Evolutionary conservation across 345 rosid species (phyloP).

Genomic region (Arabidopsis suecica): DNA sequence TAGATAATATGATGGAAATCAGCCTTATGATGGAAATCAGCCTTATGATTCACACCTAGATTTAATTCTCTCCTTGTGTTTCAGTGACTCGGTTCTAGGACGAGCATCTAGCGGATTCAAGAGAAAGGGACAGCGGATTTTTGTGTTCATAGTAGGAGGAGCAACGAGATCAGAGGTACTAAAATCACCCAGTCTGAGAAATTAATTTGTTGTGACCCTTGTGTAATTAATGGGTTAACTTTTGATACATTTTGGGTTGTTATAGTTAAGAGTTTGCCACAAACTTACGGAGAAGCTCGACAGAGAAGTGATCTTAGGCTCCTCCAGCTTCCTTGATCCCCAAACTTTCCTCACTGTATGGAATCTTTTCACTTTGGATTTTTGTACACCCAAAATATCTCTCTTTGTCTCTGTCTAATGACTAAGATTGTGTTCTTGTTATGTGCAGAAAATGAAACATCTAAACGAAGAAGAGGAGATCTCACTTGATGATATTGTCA

Average conservation of each 20-base stretch:
- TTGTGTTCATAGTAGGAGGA: constrained; percentile 91
- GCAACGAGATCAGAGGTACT: constrained; percentile 96
- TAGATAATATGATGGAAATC: not conserved
- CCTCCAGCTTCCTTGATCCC: constrained; percentile 93
- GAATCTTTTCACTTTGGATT: not conserved
- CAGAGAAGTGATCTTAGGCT: constrained; percentile 91
- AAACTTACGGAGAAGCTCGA: constrained; percentile 84
- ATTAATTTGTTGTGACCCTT: not conserved
- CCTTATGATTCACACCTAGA: not conserved
- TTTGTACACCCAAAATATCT: not conserved
- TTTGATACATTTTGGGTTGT: constrained; percentile 16
- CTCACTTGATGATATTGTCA: constrained; percentile 72
- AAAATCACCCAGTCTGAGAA: constrained; percentile 5
- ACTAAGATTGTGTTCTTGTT: constrained; percentile 11
- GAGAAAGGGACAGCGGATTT: constrained; percentile 78
- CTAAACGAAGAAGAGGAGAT: constrained; percentile 69
- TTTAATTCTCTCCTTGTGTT: constrained; percentile 2
- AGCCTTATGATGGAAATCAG: not conserved
- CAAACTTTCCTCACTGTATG: constrained; percentile 82
- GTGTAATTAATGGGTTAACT: not conserved
- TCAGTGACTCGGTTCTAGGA: constrained; percentile 80
- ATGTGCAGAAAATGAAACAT: constrained; percentile 80
- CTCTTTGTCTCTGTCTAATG: not conserved
- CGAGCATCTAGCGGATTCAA: constrained; percentile 80
- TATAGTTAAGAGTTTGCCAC: constrained; percentile 93